Evolutionary conservation across 768 basidiomycete species (phyloP), one percentile per base, ranked within the genome.

Genomic region (Trametes punicea): DNA sequence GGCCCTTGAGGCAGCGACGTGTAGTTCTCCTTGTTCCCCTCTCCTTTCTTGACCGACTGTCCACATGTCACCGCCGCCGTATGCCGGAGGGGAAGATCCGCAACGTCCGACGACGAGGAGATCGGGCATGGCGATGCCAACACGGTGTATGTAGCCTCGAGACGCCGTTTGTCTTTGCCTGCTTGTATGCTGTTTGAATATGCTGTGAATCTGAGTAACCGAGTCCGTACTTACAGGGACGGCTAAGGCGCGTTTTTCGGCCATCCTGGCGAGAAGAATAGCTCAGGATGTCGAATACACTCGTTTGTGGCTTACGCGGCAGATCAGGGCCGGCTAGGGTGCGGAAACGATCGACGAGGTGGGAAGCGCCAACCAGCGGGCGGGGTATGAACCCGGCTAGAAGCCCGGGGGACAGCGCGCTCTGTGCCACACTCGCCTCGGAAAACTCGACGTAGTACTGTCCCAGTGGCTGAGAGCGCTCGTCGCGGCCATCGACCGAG

Each of bases 371-470:
- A 6, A 57, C 55, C 5, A 65, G 26, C 23, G 50, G 30, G 11
- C 58, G 59, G 7, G 62, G 46, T 2, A 45, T 47, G 4, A 30
- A 57, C 18, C 51, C 60, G n/a, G n/a, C 16, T 50, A 45, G 13
- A n/a, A 53, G 18, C 2, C 42, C 33, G 9, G 64, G 16, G 13
- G 46, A 45, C 20, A 54, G 31, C 0, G 61, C 62, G 18, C 51
- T 53, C 16, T 59, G 51, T 18, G 55, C 58, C 11, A 38, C 48
- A n/a, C 13, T 29, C 15, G 42, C 41, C 7, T 67, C 38, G 27
- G 41, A 48, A 47, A 65, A 68, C 42, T 68, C 67, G 20, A 68
- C 46, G 55, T 63, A 68, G 39, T 41, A 67, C 10, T 21, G 36
- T n/a, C n/a, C n/a, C n/a, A n/a, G n/a, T 27, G 30, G 16, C 5